Evolutionary conservation across 441 rosid species (phyloP).

Genomic region (Adansonia grandidieri): DNA sequence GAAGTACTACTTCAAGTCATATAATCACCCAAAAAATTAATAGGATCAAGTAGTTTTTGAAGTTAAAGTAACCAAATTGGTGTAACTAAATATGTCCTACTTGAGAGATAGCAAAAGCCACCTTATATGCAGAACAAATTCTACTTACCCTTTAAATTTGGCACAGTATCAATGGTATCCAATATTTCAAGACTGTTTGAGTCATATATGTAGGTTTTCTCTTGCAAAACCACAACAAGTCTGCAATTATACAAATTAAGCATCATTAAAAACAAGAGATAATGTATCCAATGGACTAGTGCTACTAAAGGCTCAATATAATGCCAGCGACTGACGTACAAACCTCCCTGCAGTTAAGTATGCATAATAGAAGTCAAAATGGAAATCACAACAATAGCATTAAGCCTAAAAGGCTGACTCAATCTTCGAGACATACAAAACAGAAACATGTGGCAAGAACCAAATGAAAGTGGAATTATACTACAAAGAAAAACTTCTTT

Average conservation of each 20-base stretch:
- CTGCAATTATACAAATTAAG: conserved; percentile 47
- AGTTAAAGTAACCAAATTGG: not conserved
- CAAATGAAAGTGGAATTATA: not conserved
- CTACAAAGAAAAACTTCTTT: not conserved
- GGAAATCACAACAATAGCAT: not conserved
- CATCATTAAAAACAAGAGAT: not conserved
- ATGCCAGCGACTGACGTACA: not conserved
- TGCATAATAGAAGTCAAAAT: not conserved
- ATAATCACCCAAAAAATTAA: not conserved
- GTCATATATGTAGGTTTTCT: conserved; percentile 79
- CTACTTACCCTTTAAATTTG: conserved; percentile 72
- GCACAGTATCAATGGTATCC: conserved; percentile 80
- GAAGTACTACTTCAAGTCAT: not conserved
- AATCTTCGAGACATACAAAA: not conserved
- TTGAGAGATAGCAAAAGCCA: conserved; percentile 15
- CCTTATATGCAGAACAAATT: conserved; percentile 18
- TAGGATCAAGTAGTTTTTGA: not conserved
- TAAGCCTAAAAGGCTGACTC: not conserved
- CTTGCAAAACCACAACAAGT: conserved; percentile 83
- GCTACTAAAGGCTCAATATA: not conserved
- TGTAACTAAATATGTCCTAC: not conserved
- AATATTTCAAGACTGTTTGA: conserved; percentile 65
- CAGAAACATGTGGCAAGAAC: not conserved
- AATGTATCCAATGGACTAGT: conserved; percentile 9
- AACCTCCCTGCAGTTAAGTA: not conserved